These are phyloP conservation scores for Panaeolus cyanescens DNA, from an alignment of 768 basidiomycete species.

Conservation along the genomic window DNA sequence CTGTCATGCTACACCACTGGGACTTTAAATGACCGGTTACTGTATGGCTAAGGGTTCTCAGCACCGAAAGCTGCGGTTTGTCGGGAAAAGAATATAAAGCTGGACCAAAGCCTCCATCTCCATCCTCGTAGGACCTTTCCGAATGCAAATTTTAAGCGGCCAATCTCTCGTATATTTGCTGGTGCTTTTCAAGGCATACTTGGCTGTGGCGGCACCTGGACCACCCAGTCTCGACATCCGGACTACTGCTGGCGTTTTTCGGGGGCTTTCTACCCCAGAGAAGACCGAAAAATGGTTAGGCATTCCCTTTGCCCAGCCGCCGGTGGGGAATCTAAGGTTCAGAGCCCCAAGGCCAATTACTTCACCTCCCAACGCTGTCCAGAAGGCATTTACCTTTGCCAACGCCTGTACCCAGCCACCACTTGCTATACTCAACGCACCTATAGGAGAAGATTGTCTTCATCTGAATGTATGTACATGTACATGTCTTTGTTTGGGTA, in stretches of 20 bases:
- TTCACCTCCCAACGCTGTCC: slow-evolving; percentile 26
- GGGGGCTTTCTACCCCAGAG: slow-evolving; percentile 41
- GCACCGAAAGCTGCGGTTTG: neutral
- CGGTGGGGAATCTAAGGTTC: slow-evolving; percentile 57
- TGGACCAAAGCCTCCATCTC: neutral
- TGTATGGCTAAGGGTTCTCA: neutral
- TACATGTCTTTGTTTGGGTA: no score
- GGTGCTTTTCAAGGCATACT: neutral
- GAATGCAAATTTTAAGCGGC: neutral
- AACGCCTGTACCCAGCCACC: slow-evolving; percentile 57
- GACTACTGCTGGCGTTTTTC: slow-evolving; percentile 46
- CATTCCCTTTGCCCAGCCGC: slow-evolving; percentile 60
- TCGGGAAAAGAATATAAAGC: neutral
- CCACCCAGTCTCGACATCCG: slow-evolving; percentile 30
- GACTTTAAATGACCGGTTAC: neutral
- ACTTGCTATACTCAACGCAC: slow-evolving; percentile 36
- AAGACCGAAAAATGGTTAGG: slow-evolving; percentile 61
- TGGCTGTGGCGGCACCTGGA: neutral
- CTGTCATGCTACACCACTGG: neutral
- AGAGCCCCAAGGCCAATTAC: slow-evolving; percentile 51
- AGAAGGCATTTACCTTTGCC: slow-evolving; percentile 50
- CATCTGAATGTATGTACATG: slow-evolving; percentile 44
- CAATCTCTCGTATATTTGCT: neutral
- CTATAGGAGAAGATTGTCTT: slow-evolving; percentile 56
- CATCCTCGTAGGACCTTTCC: neutral